phyloP scores from a whole-genome alignment of 2,329 filamentous ascomycete species.

The Fusarium nygamai region DNA sequence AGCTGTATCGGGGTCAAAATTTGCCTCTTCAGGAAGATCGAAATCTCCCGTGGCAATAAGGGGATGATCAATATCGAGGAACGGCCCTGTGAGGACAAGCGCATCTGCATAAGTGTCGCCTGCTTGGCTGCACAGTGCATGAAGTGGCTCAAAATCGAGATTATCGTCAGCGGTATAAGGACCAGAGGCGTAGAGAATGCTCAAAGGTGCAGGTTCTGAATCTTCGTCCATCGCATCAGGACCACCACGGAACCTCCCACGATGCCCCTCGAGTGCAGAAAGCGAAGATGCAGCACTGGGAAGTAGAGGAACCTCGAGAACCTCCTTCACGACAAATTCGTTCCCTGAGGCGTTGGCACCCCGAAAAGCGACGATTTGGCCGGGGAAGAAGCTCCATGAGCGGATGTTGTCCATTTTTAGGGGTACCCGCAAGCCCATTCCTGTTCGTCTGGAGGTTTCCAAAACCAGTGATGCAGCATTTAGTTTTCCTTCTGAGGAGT shows the following conservation, averaged over 20 bases:
- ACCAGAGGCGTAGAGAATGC: constrained; percentile 80
- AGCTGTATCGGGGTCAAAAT: constrained; percentile 77
- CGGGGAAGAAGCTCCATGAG: constrained; percentile 87
- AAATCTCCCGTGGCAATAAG: constrained; percentile 84
- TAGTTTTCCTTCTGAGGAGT: constrained; percentile 85
- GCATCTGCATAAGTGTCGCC: constrained; percentile 79
- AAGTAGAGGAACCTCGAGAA: constrained; percentile 79
- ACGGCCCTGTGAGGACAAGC: constrained; percentile 84
- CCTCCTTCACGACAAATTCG: constrained; percentile 81
- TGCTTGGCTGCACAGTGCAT: constrained; percentile 82
- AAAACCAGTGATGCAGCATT: constrained; percentile 87
- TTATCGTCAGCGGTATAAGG: constrained; percentile 95
- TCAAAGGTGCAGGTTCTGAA: constrained; percentile 70
- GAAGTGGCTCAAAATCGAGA: constrained; percentile 87
- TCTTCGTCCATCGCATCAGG: constrained; percentile 69
- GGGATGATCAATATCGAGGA: constrained; percentile 92
- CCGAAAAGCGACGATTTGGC: constrained; percentile 87
- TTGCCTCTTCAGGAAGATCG: constrained; percentile 74
- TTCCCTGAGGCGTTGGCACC: constrained; percentile 89
- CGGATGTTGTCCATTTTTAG: constrained; percentile 77
- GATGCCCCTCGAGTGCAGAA: constrained; percentile 72
- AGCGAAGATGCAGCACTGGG: constrained; percentile 77
- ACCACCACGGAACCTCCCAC: constrained; percentile 73
- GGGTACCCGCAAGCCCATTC: constrained; percentile 83
- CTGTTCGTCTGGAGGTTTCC: constrained; percentile 85